Evolutionary conservation across 2,329 filamentous ascomycete species (phyloP).

Genomic region (Penicillium aurantiogriseum): DNA sequence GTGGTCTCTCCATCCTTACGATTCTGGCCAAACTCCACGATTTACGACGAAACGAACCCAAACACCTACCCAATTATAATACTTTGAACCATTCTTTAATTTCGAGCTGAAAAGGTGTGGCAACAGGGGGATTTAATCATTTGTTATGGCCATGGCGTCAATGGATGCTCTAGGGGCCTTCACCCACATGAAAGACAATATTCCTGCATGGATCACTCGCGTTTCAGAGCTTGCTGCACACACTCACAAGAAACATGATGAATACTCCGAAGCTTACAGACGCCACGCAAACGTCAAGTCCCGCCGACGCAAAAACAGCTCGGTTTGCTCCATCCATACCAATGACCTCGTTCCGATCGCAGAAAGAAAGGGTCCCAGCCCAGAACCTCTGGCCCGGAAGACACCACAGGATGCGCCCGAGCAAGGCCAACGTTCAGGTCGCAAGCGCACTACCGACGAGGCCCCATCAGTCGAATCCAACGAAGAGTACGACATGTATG

Average conservation of each 20-base stretch:
- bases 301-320: constrained; percentile 43
- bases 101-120: not conserved
- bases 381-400: constrained; percentile 5
- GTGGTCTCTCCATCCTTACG: not conserved
- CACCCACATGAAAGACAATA: constrained; percentile 43
- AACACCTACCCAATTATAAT: not conserved
- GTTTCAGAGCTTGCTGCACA: constrained; percentile 44
- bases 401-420: constrained; percentile 9
- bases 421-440: constrained; percentile 19
- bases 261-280: constrained; percentile 46
- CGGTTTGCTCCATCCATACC: constrained; percentile 43
- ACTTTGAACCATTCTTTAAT: not conserved
- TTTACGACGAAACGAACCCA: constrained; percentile 19
- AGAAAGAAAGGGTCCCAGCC: constrained; percentile 14
- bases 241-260: constrained; percentile 41
- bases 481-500: constrained; percentile 47
- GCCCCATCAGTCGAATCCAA: constrained; percentile 33
- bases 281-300: constrained; percentile 32
- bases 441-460: constrained; percentile 38
- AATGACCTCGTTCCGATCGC: constrained; percentile 26
- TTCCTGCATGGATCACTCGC: constrained; percentile 46
- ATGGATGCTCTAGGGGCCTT: constrained; percentile 49
- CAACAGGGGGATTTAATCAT: not conserved
- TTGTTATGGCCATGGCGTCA: constrained; percentile 12
- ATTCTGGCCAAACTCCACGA: constrained; percentile 4